Evolutionary conservation across 805 yeast species (phyloP).

Genomic region (Maudiozyma bulderi): DNA sequence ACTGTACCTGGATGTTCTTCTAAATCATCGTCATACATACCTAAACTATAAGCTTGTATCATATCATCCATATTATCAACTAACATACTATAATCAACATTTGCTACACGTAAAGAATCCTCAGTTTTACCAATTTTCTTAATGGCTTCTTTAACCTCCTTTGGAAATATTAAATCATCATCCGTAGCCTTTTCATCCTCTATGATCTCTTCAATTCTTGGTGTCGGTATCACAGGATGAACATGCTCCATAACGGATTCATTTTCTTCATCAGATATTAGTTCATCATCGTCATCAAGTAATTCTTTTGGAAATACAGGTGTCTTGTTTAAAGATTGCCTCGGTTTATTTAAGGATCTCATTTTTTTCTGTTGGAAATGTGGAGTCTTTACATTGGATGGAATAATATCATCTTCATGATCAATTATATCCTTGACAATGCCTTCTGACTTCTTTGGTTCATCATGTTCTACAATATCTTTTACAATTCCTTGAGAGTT

Average conservation of each 20-base stretch:
- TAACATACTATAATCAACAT: conserved; percentile 34
- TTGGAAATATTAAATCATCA: conserved; percentile 6
- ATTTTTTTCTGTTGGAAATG: conserved; percentile 1
- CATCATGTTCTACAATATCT: conserved; percentile 1
- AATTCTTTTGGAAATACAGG: conserved; percentile 6
- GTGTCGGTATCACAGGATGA: not conserved
- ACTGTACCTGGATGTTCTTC: conserved; percentile 45
- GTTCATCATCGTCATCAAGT: conserved; percentile 1
- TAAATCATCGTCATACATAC: conserved; percentile 52
- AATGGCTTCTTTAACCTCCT: conserved; percentile 7
- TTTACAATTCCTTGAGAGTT: not conserved
- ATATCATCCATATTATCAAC: conserved; percentile 43
- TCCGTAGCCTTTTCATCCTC: not conserved
- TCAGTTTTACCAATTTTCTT: conserved; percentile 3
- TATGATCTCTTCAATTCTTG: conserved; percentile 1
- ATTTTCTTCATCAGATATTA: conserved; percentile 2
- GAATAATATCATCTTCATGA: no score
- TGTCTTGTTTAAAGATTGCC: not conserved
- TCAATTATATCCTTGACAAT: no score
- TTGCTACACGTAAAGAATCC: conserved; percentile 14
- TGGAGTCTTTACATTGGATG: no score
- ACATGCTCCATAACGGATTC: not conserved
- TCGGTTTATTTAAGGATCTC: conserved; percentile 5
- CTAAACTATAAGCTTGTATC: conserved; percentile 52
- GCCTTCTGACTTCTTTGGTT: no score